Conservation (phyloP, 768 basidiomycete species). For the Leucogyrophana mollusca region DNA sequence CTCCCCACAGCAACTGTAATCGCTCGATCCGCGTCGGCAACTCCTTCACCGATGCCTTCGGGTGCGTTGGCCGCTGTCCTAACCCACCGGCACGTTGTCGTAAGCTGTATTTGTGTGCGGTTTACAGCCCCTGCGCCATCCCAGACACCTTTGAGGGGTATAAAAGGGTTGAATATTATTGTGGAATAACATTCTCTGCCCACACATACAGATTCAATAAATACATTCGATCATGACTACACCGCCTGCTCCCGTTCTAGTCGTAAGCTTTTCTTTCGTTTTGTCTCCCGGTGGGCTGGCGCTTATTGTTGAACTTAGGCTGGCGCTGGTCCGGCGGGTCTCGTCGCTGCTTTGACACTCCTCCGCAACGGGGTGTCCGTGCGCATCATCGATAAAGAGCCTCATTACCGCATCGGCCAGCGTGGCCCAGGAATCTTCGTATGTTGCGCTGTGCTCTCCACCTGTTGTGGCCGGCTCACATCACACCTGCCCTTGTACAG, state of each 20-base stretch:
- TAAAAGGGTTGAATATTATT: no score
- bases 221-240: constrained; percentile 9
- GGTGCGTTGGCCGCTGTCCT: no score
- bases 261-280: constrained; percentile 8
- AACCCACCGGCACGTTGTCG: no score
- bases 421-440: constrained; percentile 41
- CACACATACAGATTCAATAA: no score
- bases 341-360: constrained; percentile 30
- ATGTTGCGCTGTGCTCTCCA: constrained; percentile 4
- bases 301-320: constrained; percentile 9
- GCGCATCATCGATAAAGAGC: constrained; percentile 50
- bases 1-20: no score
- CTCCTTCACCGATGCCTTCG: no score
- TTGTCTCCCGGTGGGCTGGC: background rate
- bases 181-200: no score
- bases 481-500: constrained; percentile 15
- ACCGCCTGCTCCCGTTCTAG: constrained; percentile 16
- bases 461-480: background rate
- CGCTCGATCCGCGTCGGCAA: no score
- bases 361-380: constrained; percentile 45
- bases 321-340: constrained; percentile 29
- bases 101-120: no score
- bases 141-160: no score
- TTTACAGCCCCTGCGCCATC: no score
- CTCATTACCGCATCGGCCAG: constrained; percentile 32